Base-by-base conservation (phyloP, 2,329 filamentous ascomycete genomes). In the Rhinocladiella mackenziei region DNA sequence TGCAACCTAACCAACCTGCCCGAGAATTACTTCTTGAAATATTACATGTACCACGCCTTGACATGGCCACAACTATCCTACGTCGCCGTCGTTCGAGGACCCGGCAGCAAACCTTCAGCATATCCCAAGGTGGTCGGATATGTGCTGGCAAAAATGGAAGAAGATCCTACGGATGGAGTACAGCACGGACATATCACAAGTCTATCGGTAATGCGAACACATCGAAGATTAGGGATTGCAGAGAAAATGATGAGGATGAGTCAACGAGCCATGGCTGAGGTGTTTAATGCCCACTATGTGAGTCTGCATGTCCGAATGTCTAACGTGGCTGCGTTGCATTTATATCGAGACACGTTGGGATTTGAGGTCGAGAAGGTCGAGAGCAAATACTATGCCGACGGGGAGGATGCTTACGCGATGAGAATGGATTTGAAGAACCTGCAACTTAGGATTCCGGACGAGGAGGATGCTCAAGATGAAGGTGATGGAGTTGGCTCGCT, bases 1-100 rank as follows among this genome's bases (percentile, higher is more conserved):
- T 91, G 91, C 64, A 97, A 98, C 75, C 89, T 98, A 65, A 94
- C 94, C 66, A 98, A 98, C 74, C 78, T 98, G 41, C 92, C 92
- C 55, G 92, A 98, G 70, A 98, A 98, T 76, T 98, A 98, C 79
- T 97, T 97, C 68, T 86, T 95, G 71, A 98, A 98, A 78, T 98
- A 98, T 77, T 98, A 98, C 74, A 82, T 98, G 62, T 98, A 98
- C 78, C 92, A 98, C 70, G 89, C 91, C 11, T 81, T 97, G 56
- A 94, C 89, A 59, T 98, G 92, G 92, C 92, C 92, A 33, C 91
- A 97, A 71, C 81, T 98, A 55, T 91, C 84, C 69, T 97, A 89
- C 69, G 91, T 98, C 45, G 92, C 92, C 58, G 89, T 98, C 59
- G 91, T 97, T 67, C 83, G 89, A 45, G 86, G 84, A 14, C 39